Percentiles rank a stretch among this genome's conserved stretches.
These are phyloP conservation scores for Pseudogymnoascus destructans DNA, from an alignment of 2,329 filamentous ascomycete genomes.

Conservation along the genomic window DNA sequence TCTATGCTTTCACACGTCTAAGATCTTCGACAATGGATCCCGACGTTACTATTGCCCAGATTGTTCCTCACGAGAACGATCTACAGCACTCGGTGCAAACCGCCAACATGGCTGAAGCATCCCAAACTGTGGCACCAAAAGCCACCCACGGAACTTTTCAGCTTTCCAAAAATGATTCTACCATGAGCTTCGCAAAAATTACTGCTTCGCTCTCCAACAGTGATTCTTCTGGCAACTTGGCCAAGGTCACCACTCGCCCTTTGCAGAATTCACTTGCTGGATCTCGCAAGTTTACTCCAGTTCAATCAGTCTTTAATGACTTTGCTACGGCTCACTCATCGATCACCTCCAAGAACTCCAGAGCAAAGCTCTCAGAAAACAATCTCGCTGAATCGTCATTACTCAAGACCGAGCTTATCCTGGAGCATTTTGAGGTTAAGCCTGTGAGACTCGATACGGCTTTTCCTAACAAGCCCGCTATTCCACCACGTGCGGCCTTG, in stretches of 20 bases:
- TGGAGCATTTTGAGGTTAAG: not conserved
- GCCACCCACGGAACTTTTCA: not conserved
- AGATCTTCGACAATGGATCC: not conserved
- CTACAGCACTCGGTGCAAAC: not conserved
- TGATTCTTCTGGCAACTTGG: not conserved
- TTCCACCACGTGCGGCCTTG: not conserved
- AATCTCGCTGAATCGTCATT: not conserved
- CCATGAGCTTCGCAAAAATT: not conserved
- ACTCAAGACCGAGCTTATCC: not conserved
- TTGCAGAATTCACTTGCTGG: not conserved
- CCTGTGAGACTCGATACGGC: not conserved
- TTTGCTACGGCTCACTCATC: slow-evolving; percentile 21
- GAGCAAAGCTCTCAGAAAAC: slow-evolving; percentile 9
- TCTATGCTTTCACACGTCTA: not conserved
- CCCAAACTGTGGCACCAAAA: not conserved
- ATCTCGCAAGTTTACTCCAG: slow-evolving; percentile 15
- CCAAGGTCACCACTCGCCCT: not conserved
- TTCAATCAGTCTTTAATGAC: slow-evolving; percentile 21
- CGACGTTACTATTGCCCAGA: not conserved
- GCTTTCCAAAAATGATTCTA: not conserved
- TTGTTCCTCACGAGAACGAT: not conserved
- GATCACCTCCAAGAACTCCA: slow-evolving; percentile 21
- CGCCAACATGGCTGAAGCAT: not conserved
- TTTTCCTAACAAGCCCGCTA: not conserved
- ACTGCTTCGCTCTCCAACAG: not conserved